Conservation (phyloP, 192 early-diverging fungal species). For the Piromyces sp. region DNA sequence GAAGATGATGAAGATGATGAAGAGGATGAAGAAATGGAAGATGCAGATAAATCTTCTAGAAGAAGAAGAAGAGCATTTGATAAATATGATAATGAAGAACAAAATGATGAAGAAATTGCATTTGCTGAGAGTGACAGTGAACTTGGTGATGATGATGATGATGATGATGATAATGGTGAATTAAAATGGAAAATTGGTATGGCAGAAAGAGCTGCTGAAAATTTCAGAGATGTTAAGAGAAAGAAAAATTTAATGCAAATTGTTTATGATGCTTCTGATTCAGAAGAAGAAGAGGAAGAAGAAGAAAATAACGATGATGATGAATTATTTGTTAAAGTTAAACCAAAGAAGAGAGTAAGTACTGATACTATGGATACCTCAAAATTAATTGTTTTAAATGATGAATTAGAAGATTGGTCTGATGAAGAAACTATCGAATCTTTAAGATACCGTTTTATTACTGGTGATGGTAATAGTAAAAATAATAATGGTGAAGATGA, state of each 20-base stretch:
- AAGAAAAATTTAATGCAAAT: conserved; percentile 76
- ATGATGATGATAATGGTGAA: conserved; percentile 9
- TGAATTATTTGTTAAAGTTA: conserved; percentile 36
- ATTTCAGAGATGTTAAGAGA: conserved; percentile 13
- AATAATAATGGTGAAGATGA: not conserved
- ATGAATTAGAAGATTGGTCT: conserved; percentile 50
- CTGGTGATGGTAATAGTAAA: conserved; percentile 19
- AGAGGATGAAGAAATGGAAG: conserved; percentile 5
- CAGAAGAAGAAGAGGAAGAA: conserved; percentile 19
- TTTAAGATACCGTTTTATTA: conserved; percentile 60
- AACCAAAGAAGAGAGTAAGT: conserved; percentile 13
- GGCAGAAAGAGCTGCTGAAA: not conserved
- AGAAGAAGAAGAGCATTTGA: not conserved
- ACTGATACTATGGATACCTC: conserved; percentile 39
- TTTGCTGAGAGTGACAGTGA: not conserved
- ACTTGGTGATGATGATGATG: conserved; percentile 12
- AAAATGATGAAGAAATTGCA: not conserved
- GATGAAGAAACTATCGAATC: conserved; percentile 45
- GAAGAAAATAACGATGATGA: conserved; percentile 29
- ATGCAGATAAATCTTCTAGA: conserved; percentile 1
- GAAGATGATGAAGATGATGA: not conserved
- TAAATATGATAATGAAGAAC: not conserved
- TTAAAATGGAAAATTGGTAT: conserved; percentile 1
- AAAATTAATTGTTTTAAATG: conserved; percentile 33
- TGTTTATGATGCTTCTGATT: conserved; percentile 46